Percentiles rank a stretch among this genome's conserved stretches.
These are phyloP conservation scores for Mycosarcoma mackinlayi DNA, from an alignment of 1,284 basidiomycete genomes.

Conservation along the genomic window DNA sequence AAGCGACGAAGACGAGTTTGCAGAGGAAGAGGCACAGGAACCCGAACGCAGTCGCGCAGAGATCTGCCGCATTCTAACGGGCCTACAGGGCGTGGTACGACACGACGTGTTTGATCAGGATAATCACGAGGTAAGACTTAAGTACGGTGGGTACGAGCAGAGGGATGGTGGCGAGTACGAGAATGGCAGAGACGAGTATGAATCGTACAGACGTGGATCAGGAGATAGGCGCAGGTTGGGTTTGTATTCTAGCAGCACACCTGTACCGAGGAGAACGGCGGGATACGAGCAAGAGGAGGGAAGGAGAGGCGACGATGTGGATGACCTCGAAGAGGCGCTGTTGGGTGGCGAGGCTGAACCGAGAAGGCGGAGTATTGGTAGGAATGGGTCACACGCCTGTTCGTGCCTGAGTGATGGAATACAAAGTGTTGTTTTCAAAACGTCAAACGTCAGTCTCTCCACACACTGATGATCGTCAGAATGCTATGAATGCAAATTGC, in stretches of 20 bases:
- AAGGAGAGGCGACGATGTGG: conserved; percentile 11
- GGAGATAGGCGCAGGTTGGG: conserved; percentile 10
- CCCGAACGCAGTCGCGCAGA: conserved; percentile 46
- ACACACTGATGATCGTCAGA: not conserved
- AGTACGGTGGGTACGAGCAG: conserved; percentile 27
- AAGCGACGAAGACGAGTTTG: conserved; percentile 57
- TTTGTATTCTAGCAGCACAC: conserved; percentile 27
- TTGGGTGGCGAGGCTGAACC: conserved; percentile 17
- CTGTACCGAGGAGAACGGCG: conserved; percentile 8
- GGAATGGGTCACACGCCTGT: conserved; percentile 36
- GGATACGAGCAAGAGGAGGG: conserved; percentile 14
- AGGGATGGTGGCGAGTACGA: conserved; percentile 1
- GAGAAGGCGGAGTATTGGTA: conserved; percentile 21
- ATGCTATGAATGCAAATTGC: conserved; percentile 1
- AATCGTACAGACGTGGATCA: conserved; percentile 1
- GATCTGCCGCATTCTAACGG: conserved; percentile 47
- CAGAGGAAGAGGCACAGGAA: conserved; percentile 47
- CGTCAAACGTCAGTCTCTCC: not conserved
- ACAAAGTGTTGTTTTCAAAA: not conserved
- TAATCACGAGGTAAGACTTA: conserved; percentile 27
- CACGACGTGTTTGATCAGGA: conserved; percentile 36
- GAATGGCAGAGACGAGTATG: not conserved
- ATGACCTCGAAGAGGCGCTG: conserved; percentile 33
- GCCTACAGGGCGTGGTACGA: conserved; percentile 38
- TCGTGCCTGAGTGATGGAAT: conserved; percentile 12